These are phyloP conservation scores for Gossypium australe DNA, from an alignment of 345 rosid genomes.

Conservation along the genomic window DNA sequence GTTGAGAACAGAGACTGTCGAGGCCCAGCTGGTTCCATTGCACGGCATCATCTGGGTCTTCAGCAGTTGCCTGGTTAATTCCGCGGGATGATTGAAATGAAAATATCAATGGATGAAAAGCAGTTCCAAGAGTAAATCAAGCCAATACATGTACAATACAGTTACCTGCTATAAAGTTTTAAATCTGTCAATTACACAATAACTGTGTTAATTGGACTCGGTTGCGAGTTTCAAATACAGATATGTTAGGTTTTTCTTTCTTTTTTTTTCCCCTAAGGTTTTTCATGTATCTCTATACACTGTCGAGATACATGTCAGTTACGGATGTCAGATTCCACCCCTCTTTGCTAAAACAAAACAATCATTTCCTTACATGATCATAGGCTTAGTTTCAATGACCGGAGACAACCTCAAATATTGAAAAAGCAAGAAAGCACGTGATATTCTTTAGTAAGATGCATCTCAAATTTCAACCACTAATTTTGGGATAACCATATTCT, in stretches of 20 bases:
- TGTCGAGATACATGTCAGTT: background rate
- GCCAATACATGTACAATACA: background rate
- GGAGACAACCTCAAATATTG: too few species aligned
- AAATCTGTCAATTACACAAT: background rate
- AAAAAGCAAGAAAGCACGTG: background rate
- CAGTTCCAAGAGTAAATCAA: background rate
- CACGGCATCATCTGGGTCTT: constrained; percentile 84
- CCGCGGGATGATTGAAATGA: constrained; percentile 8
- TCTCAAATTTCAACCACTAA: background rate
- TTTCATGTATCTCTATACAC: background rate
- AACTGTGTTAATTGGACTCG: background rate
- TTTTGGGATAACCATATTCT: background rate
- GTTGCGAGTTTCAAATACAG: background rate
- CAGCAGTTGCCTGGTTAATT: constrained; percentile 47
- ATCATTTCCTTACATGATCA: background rate
- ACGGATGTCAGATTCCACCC: background rate
- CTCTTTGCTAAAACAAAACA: background rate
- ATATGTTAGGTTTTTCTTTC: background rate
- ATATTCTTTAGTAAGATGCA: background rate
- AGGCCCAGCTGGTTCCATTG: constrained; percentile 98
- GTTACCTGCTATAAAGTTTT: background rate
- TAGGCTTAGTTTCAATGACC: background rate
- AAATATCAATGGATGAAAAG: background rate
- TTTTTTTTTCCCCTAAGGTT: background rate
- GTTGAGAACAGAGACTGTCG: constrained; percentile 67